Evolutionary conservation across 495 filamentous ascomycete genomes (phyloP), one percentile per base, ranked within the genome.

Genomic region (Xylaria flabelliformis): DNA sequence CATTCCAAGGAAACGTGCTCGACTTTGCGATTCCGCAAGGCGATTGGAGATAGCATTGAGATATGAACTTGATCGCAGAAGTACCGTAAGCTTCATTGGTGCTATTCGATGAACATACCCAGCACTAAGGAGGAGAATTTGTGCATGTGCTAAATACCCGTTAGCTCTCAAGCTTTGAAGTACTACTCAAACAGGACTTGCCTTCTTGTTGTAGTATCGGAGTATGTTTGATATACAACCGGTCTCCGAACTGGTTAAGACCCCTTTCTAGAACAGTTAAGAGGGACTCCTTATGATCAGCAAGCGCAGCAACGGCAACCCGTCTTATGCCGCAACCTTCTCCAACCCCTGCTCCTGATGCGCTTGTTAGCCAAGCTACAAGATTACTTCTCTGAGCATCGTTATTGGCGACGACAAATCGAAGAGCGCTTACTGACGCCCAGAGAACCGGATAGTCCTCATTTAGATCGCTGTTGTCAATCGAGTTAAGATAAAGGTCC

Each of bases 1-100:
- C 92, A 99, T 97, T 0, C 96, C 97, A 4, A 99, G 85, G 68
- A 95, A 92, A 4, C 96, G 88, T 64, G 93, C 91, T 68, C 90
- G 86, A 17, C 84, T 84, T 59, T 95, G 94, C 26, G 93, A 89
- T 34, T 92, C 86, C 13, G 88, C 88, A n/a, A 99, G 84, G 51
- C 95, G 89, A 75, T 97, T 98, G 0, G 96, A 97, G 36, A 98
- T 88, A 36, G 89, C 87, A 73, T 88, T 92, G 7, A 95, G 84
- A 80, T 94, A 96, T 2, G 81, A 67, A 36, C 91, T 88, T 17
- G 94, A 94, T 42, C 90, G 89, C 70, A 92, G 86, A 36, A 93
- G 80, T 41, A 90, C 82, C 3, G 85, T 82, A 4, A 98, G 78
- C 69, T 88, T 87, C 26, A 87, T 82, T 8, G 90, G 86, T 8